Evolutionary conservation across 1,284 basidiomycete genomes (phyloP).

Genomic region (Cryptococcus amylolentus): DNA sequence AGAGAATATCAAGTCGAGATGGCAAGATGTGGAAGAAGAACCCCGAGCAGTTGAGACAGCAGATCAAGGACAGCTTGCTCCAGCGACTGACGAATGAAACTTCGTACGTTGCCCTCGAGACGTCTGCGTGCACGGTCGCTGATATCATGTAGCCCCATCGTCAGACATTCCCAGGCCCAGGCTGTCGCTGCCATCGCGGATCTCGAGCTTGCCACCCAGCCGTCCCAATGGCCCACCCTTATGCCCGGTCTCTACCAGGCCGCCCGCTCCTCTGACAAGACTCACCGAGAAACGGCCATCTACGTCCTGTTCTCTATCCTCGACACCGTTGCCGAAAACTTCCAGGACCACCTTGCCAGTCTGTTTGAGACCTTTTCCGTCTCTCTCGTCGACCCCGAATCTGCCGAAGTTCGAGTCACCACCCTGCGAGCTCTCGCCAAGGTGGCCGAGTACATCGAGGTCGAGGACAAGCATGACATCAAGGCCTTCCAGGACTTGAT

Average conservation of each 20-base stretch:
- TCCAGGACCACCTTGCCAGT: slow-evolving; percentile 70
- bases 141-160: slow-evolving; percentile 62
- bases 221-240: slow-evolving; percentile 74
- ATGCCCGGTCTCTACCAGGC: slow-evolving; percentile 84
- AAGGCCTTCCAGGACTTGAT: slow-evolving; percentile 86
- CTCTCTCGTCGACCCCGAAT: slow-evolving; percentile 82
- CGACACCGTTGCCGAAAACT: slow-evolving; percentile 85
- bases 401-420: slow-evolving; percentile 84
- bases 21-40: slow-evolving; percentile 81
- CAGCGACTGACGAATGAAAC: slow-evolving; percentile 74
- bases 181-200: slow-evolving; percentile 91
- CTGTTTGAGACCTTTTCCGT: slow-evolving; percentile 79
- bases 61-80: slow-evolving; percentile 83
- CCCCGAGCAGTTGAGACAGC: slow-evolving; percentile 64
- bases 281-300: slow-evolving; percentile 84
- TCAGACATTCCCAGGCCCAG: slow-evolving; percentile 84
- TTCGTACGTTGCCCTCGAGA: slow-evolving; percentile 56
- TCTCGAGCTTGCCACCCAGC: slow-evolving; percentile 73
- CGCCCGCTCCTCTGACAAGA: slow-evolving; percentile 63
- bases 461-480: slow-evolving; percentile 81
- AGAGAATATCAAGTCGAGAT: slow-evolving; percentile 77
- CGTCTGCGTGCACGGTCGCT: not conserved
- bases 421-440: slow-evolving; percentile 86
- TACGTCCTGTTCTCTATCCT: slow-evolving; percentile 90
- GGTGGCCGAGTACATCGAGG: slow-evolving; percentile 88